These are phyloP conservation scores for Paracorniculantispora psalliotae DNA, from an alignment of 2,329 filamentous ascomycete species.

Conservation along the genomic window DNA sequence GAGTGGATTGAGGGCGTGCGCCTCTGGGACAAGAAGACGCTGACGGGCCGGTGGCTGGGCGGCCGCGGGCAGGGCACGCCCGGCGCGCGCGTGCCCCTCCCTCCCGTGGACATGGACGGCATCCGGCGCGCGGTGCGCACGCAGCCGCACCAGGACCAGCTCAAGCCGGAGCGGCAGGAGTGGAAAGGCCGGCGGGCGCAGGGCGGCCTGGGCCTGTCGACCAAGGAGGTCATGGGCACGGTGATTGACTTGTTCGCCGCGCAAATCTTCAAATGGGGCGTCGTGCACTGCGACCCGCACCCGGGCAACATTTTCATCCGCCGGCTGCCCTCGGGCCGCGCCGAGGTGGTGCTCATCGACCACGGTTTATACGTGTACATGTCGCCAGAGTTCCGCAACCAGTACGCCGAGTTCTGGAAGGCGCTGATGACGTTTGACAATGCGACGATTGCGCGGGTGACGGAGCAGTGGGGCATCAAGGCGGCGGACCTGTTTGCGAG, in stretches of 20 bases:
- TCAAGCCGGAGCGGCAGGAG: conserved; percentile 75
- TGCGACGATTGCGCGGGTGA: conserved; percentile 65
- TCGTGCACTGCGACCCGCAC: conserved; percentile 94
- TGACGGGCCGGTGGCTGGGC: conserved; percentile 73
- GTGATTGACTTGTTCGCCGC: conserved; percentile 97
- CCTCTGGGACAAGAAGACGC: conserved; percentile 83
- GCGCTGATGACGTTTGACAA: conserved; percentile 92
- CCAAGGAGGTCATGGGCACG: conserved; percentile 88
- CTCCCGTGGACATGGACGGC: conserved; percentile 41
- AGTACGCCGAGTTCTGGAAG: conserved; percentile 92
- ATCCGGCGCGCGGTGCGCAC: conserved; percentile 44
- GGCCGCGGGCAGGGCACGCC: conserved; percentile 71
- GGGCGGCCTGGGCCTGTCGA: conserved; percentile 77
- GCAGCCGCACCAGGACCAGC: conserved; percentile 49
- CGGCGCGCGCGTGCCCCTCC: conserved; percentile 65
- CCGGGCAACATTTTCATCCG: conserved; percentile 97
- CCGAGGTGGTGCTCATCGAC: conserved; percentile 93
- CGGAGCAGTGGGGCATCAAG: conserved; percentile 77
- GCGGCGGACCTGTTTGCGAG: conserved; percentile 88
- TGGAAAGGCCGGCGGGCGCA: conserved; percentile 70
- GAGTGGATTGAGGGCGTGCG: conserved; percentile 97
- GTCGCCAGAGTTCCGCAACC: conserved; percentile 72
- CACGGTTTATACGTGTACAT: conserved; percentile 95
- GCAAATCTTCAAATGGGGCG: conserved; percentile 96
- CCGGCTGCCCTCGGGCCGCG: conserved; percentile 70